These are phyloP conservation scores for Camillea tinctor DNA, from an alignment of 2,329 filamentous ascomycete species.

Conservation along the genomic window DNA sequence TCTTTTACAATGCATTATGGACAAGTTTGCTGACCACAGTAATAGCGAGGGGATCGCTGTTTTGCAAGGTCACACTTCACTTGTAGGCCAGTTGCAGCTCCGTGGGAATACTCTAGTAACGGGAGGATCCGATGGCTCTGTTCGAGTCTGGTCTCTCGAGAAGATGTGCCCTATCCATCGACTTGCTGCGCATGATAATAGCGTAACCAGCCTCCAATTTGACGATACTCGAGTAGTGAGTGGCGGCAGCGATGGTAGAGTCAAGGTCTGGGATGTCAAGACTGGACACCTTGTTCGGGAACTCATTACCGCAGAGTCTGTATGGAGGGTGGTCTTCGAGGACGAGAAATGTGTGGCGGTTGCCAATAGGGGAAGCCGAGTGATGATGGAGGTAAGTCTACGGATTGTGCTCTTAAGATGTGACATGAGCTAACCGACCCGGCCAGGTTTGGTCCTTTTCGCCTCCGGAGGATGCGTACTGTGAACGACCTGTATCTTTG, in stretches of 20 bases:
- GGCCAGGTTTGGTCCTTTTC: constrained; percentile 90
- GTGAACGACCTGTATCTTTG: constrained; percentile 52
- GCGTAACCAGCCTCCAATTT: constrained; percentile 95
- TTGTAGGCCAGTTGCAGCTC: constrained; percentile 96
- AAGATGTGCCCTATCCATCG: constrained; percentile 91
- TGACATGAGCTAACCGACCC: constrained; percentile 30
- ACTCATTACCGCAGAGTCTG: constrained; percentile 86
- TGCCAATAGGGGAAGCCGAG: constrained; percentile 78
- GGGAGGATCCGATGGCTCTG: constrained; percentile 92
- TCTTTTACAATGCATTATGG: not conserved
- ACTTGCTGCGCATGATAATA: constrained; percentile 95
- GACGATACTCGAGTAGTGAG: constrained; percentile 94
- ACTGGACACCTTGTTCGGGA: constrained; percentile 88
- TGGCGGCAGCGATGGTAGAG: constrained; percentile 93
- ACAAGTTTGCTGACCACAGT: constrained; percentile 27
- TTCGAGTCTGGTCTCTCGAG: constrained; percentile 92
- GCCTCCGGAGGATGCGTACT: constrained; percentile 69
- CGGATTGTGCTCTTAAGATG: constrained; percentile 34
- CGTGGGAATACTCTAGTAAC: constrained; percentile 92
- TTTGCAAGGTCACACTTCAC: constrained; percentile 91
- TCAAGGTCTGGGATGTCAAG: constrained; percentile 97
- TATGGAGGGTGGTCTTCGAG: constrained; percentile 97
- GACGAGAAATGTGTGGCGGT: constrained; percentile 98
- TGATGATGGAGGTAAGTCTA: constrained; percentile 95
- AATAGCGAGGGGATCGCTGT: constrained; percentile 77